These are phyloP conservation scores for Acrocalymma vagum DNA, from an alignment of 2,329 filamentous ascomycete species.

Conservation along the genomic window DNA sequence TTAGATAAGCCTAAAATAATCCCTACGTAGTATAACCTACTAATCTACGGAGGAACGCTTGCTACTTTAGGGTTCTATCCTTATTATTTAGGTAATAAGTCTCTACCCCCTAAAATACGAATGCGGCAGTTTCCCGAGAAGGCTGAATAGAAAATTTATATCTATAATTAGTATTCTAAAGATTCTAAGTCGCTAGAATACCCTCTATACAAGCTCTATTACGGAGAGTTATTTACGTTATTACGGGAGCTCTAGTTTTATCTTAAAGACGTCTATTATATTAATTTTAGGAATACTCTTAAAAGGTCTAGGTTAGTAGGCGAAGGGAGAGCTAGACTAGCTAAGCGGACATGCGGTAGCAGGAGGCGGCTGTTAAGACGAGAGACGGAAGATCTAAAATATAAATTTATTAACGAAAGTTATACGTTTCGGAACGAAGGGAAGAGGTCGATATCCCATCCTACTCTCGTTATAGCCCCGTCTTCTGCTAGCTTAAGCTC, in stretches of 20 bases:
- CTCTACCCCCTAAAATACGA: constrained; percentile 12
- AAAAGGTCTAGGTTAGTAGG: constrained; percentile 13
- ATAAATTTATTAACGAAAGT: constrained; percentile 15
- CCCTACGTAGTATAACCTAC: constrained; percentile 9
- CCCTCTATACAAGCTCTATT: constrained; percentile 17
- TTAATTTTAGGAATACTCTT: constrained; percentile 15
- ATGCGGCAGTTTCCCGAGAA: constrained; percentile 8
- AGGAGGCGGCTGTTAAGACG: constrained; percentile 8
- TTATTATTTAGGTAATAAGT: constrained; percentile 15
- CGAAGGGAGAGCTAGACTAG: constrained; percentile 13
- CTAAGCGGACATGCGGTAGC: constrained; percentile 5
- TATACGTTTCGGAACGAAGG: constrained; percentile 14
- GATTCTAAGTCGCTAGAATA: constrained; percentile 14
- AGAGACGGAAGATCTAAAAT: constrained; percentile 12
- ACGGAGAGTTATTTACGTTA: constrained; percentile 16
- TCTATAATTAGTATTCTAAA: constrained; percentile 16
- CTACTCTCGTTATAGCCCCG: constrained; percentile 10
- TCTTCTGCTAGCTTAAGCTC: too few species aligned
- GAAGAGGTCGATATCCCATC: constrained; percentile 7
- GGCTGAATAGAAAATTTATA: constrained; percentile 16
- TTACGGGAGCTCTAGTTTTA: constrained; percentile 14
- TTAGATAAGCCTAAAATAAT: constrained; percentile 16
- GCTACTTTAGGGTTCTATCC: constrained; percentile 11
- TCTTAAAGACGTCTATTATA: constrained; percentile 14
- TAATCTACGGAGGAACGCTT: constrained; percentile 15